Conservation (phyloP, 345 rosid species). For the Boechera stricta region DNA sequence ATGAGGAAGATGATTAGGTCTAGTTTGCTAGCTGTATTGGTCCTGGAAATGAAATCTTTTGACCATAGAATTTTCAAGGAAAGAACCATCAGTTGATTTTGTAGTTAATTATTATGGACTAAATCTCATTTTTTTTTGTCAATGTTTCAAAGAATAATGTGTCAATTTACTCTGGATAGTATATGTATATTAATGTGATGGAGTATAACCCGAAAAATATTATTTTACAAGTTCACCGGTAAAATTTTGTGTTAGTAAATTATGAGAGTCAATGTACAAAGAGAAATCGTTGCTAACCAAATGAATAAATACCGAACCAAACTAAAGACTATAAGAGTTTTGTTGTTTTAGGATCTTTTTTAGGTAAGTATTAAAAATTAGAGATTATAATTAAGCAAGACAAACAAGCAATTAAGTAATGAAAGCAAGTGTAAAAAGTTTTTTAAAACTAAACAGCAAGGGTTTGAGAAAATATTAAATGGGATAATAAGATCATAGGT, state of each 20-base stretch:
- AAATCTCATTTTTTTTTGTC: not conserved
- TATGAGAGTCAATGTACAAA: no score
- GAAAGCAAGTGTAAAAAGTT: no score
- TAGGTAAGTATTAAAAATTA: no score
- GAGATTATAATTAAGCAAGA: no score
- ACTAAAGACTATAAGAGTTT: not conserved
- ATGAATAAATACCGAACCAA: not conserved
- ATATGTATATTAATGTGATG: no score
- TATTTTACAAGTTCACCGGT: not conserved
- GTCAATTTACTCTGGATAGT: not conserved
- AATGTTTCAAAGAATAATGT: not conserved
- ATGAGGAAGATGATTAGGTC: slow-evolving; percentile 20
- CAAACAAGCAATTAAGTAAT: no score
- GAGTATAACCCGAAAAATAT: not conserved
- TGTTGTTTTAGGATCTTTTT: not conserved
- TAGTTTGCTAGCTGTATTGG: not conserved
- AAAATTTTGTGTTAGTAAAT: no score
- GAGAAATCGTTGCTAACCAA: not conserved
- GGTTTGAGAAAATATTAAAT: no score
- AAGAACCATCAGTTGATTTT: not conserved
- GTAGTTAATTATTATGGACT: not conserved
- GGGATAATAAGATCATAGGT: no score
- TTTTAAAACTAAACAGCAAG: no score
- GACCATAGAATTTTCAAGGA: slow-evolving; percentile 37
- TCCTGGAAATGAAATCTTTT: slow-evolving; percentile 8